phyloP scores from a whole-genome alignment of 2,329 filamentous ascomycete species.

The Elsinoe arachidis region DNA sequence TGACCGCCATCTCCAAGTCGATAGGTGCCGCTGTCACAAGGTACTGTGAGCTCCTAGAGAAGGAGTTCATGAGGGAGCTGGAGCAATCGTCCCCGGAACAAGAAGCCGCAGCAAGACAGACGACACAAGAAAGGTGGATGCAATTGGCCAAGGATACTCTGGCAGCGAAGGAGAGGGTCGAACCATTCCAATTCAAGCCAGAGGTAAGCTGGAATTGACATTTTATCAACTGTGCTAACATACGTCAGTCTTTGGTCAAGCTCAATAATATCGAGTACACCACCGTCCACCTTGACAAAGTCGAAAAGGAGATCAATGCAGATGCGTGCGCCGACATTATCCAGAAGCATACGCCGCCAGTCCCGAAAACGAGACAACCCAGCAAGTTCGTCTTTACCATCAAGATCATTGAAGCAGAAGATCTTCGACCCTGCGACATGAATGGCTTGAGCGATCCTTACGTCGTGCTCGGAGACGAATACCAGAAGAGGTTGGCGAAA shows the following conservation, averaged over 20 bases:
- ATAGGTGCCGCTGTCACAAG: conserved; percentile 73
- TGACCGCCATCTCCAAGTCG: conserved; percentile 82
- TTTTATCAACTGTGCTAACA: background rate
- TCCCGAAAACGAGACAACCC: conserved; percentile 53
- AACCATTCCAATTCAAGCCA: conserved; percentile 93
- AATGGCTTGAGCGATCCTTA: conserved; percentile 93
- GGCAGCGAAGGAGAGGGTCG: conserved; percentile 83
- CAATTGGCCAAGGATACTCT: conserved; percentile 90
- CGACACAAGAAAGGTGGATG: conserved; percentile 85
- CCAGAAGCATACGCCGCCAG: conserved; percentile 61
- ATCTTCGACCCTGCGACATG: conserved; percentile 95
- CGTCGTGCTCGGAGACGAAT: conserved; percentile 92
- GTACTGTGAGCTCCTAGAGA: conserved; percentile 87
- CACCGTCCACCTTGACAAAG: conserved; percentile 79
- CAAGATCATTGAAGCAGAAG: conserved; percentile 96
- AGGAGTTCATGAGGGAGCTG: conserved; percentile 83
- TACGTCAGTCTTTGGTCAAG: conserved; percentile 83
- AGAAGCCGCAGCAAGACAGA: conserved; percentile 65
- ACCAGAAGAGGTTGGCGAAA: conserved; percentile 92
- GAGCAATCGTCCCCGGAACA: conserved; percentile 83
- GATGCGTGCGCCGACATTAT: conserved; percentile 82
- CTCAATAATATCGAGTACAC: conserved; percentile 97
- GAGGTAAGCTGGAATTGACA: conserved; percentile 51
- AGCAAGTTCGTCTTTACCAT: conserved; percentile 96
- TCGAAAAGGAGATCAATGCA: conserved; percentile 84